Conservation (phyloP, 495 filamentous ascomycete species). For the Trichoderma orchidacearum region DNA sequence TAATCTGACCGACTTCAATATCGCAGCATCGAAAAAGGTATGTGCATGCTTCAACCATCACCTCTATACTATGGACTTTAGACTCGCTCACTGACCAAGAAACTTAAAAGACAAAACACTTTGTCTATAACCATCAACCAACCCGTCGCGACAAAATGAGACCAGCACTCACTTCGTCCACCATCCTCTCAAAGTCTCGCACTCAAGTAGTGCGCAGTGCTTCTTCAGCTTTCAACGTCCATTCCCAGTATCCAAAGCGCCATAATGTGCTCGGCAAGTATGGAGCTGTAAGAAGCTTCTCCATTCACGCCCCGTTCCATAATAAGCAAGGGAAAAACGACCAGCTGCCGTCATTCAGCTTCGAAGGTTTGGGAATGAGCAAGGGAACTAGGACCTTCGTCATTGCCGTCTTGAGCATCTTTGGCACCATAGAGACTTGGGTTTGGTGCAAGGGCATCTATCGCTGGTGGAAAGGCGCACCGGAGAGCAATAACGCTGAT, state of each 20-base stretch:
- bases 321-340: conserved; percentile 4
- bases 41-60: no score
- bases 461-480: conserved; percentile 4
- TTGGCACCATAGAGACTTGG: conserved; percentile 13
- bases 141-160: neutral
- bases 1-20: no score
- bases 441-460: conserved; percentile 13
- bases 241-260: neutral
- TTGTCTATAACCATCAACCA: no score
- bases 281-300: neutral
- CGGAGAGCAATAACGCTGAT: no score
- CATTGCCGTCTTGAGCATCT: conserved; percentile 9
- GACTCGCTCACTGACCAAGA: no score
- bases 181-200: neutral
- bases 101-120: no score
- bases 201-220: neutral
- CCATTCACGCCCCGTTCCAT: neutral
- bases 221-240: neutral
- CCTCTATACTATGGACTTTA: no score
- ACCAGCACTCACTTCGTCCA: neutral
- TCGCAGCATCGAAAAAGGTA: no score
- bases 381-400: conserved; percentile 13
- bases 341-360: conserved; percentile 8
- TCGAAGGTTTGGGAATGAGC: conserved; percentile 12
- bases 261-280: neutral